Conservation (phyloP, 176 grass and related monocot species). For the Pontederia paniculata region DNA sequence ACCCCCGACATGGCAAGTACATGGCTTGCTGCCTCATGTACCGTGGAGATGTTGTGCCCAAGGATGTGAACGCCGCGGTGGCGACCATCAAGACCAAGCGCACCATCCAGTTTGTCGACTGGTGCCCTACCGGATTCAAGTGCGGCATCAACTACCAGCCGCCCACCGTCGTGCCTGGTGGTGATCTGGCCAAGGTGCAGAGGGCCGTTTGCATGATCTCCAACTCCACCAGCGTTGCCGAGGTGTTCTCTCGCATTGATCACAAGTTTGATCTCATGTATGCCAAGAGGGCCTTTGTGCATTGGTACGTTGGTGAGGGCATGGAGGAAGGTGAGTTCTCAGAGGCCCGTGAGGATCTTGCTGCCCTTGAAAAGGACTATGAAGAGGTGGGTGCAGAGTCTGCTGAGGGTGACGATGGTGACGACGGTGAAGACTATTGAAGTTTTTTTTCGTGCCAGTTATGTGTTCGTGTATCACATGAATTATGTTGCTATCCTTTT, state of each 20-base stretch:
- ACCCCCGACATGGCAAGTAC: constrained; percentile 61
- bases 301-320: constrained; percentile 43
- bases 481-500: too few relatives aligned
- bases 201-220: constrained; percentile 83
- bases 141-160: constrained; percentile 89
- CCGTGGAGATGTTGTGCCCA: constrained; percentile 75
- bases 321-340: constrained; percentile 46
- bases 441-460: too few relatives aligned
- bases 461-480: too few relatives aligned
- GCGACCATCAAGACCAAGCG: constrained; percentile 81
- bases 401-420: constrained; percentile 28
- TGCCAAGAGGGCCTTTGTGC: constrained; percentile 53
- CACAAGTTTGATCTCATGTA: constrained; percentile 93
- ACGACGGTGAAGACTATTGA: constrained; percentile 34
- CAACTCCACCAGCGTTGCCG: constrained; percentile 70
- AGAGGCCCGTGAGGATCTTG: constrained; percentile 35
- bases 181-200: constrained; percentile 75
- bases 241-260: constrained; percentile 77
- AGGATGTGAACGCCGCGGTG: constrained; percentile 70
- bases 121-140: constrained; percentile 84
- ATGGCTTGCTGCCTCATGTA: constrained; percentile 93
- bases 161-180: constrained; percentile 54
- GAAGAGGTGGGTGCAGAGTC: constrained; percentile 35
- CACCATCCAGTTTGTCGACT: constrained; percentile 82
- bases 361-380: constrained; percentile 39